phyloP scores from a whole-genome alignment of 2,329 filamentous ascomycete species.

The Cordyceps pruinosa region DNA sequence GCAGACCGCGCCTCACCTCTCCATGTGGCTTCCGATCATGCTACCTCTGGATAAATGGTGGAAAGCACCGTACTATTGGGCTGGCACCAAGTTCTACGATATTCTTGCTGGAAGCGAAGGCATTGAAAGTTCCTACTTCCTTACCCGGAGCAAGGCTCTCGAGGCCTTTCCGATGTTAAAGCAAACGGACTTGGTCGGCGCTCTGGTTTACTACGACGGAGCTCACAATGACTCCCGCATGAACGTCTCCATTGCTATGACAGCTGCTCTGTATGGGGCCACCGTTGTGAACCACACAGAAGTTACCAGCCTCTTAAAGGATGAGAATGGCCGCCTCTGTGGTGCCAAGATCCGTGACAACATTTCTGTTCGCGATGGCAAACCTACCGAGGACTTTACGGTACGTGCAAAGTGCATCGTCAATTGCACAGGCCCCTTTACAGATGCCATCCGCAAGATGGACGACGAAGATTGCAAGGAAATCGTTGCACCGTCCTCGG shows the following conservation, averaged over 20 bases:
- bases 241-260: slow-evolving; percentile 85
- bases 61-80: slow-evolving; percentile 73
- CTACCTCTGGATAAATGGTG: slow-evolving; percentile 68
- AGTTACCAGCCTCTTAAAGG: slow-evolving; percentile 69
- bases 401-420: slow-evolving; percentile 76
- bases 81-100: slow-evolving; percentile 75
- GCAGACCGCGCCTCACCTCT: slow-evolving; percentile 67
- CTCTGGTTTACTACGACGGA: slow-evolving; percentile 85
- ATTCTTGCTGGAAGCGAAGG: slow-evolving; percentile 78
- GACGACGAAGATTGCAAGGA: slow-evolving; percentile 66
- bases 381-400: slow-evolving; percentile 51
- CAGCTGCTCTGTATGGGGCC: slow-evolving; percentile 76
- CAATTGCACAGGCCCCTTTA: slow-evolving; percentile 85
- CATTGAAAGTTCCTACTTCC: slow-evolving; percentile 82
- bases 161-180: slow-evolving; percentile 87
- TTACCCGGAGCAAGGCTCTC: slow-evolving; percentile 78
- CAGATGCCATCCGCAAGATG: slow-evolving; percentile 77
- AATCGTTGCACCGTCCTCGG: slow-evolving; percentile 79
- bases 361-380: slow-evolving; percentile 58
- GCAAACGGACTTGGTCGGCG: slow-evolving; percentile 69
- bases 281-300: slow-evolving; percentile 80
- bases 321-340: slow-evolving; percentile 63
- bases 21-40: slow-evolving; percentile 70
- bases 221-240: slow-evolving; percentile 89
- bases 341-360: slow-evolving; percentile 69